These are phyloP conservation scores for Cryptosporidium muris DNA, from an alignment of 169 alveolate species.

Conservation along the genomic window DNA sequence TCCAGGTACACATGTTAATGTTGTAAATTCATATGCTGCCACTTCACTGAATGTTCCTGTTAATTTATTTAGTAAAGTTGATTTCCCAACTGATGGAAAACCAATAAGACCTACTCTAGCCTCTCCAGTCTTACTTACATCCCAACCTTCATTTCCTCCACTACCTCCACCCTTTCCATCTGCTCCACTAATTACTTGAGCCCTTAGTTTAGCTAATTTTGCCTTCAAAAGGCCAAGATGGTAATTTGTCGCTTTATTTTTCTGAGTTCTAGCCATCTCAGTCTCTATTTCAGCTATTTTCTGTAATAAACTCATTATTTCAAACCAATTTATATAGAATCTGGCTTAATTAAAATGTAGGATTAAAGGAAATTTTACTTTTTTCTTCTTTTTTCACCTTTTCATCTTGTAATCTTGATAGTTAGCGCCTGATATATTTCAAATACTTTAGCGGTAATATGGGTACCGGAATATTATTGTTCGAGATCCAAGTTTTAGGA, in stretches of 20 bases:
- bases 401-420: too few relatives aligned
- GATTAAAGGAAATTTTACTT: too few relatives aligned
- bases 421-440: too few relatives aligned
- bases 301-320: slow-evolving; percentile 85
- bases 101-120: slow-evolving; percentile 99
- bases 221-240: slow-evolving; percentile 98
- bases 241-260: slow-evolving; percentile 97
- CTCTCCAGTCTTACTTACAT: slow-evolving; percentile 96
- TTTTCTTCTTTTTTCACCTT: too few relatives aligned
- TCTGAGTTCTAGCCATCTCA: slow-evolving; percentile 98
- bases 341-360: too few relatives aligned
- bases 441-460: too few relatives aligned
- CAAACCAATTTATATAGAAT: too few relatives aligned
- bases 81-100: slow-evolving; percentile 99
- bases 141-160: slow-evolving; percentile 88
- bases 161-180: slow-evolving; percentile 88
- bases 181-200: slow-evolving; percentile 90
- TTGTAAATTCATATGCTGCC: slow-evolving; percentile 99
- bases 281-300: slow-evolving; percentile 96
- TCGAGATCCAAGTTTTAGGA: too few relatives aligned
- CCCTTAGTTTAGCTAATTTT: slow-evolving; percentile 91
- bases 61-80: slow-evolving; percentile 93
- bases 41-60: slow-evolving; percentile 97
- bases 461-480: too few relatives aligned
- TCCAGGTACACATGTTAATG: slow-evolving; percentile 99